Evolutionary conservation across 352 stramenopile species (phyloP), one percentile per base, ranked within the genome.

Genomic region (Globisporangium alternatum): DNA sequence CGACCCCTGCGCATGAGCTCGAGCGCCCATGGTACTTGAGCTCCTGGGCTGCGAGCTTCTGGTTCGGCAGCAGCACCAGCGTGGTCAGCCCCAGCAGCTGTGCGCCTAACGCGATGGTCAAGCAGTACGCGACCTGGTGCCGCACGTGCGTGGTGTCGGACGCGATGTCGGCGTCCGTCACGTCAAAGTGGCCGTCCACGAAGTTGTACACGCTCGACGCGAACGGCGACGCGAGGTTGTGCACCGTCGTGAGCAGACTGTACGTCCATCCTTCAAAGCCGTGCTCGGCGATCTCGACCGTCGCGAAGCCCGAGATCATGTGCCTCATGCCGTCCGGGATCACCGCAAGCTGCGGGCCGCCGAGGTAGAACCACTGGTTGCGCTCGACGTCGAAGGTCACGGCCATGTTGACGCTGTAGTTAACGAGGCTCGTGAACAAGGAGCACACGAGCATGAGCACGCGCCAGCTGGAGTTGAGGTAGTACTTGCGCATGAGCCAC

Each of bases 341-440:
- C 28, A 80, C 76, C 1, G 77, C 71, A 45, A 90, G 64, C 35
- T 88, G 70, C n/a, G 80, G 72, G 0, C 77, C 75, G 22, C 77
- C 83, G 17, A 90, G 70, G 41, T 83, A 89, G 67, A 91, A 89
- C 83, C 81, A 90, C 57, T 86, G 66, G 58, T 77, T 87, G 60
- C 83, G 83, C 13, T 83, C 57, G 30, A 90, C 66, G 61, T 86
- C 76, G 41, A 82, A 89, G 1, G 76, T 89, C 25, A 81, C 77
- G 43, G 80, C 59, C 31, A 89, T 53, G 47, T 77, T 77, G 28
- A 86, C 74, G 6, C 49, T 56, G 30, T 80, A 66, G 56, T 83
- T 82, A 33, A 80, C 65, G 17, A 76, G 31, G 41, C 83, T 85
- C 22, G 72, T 73, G 58, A 81, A 74, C 22, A 88, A 44, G 19